Evolutionary conservation across 1,284 basidiomycete genomes (phyloP), one percentile per base, ranked within the genome.

Genomic region (Tetrapyrgos nigripes): DNA sequence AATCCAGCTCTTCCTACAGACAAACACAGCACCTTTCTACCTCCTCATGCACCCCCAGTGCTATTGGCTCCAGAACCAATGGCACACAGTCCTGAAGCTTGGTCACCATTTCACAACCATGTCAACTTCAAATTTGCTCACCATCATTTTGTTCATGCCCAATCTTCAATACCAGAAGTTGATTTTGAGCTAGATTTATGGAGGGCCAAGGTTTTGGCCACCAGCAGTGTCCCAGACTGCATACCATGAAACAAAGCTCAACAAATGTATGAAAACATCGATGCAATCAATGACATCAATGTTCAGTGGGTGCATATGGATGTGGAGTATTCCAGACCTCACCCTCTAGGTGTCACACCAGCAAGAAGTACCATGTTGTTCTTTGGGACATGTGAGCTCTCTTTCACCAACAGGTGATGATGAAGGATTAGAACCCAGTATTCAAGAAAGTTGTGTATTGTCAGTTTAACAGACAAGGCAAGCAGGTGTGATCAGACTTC

Each of bases 261-360:
- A 8, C 58, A 70, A 4, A 33, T 73, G 1, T 69, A 70, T 49
- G 44, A 56, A 1, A 68, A 66, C 9, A 72, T 73, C 48, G 69
- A 73, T 45, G 23, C 57, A 1, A 70, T 68, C 24, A 59, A 68
- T 40, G 50, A 45, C 21, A 70, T 70, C 5, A 58, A 56, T 31
- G 58, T 60, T 2, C 67, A 67, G 1, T 73, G 68, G 67, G 53
- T 64, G 43, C 55, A 50, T 10, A 60, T 59, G 46, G 46, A 57
- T 5, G 57, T 71, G 17, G 24, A 24, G 1, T 73, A 73, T 44
- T 47, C 27, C 17, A 70, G 71, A 2, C 54, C 59, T 26, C 31
- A 58, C 3, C 69, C 69, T n/a, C 56, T 23, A 4, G 48, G 52
- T 4, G 58, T 43, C 19, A 55, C 62, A 19, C 65, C 65, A 5